phyloP scores from a whole-genome alignment of 257 asterid genomes.

The Solanum etuberosum region DNA sequence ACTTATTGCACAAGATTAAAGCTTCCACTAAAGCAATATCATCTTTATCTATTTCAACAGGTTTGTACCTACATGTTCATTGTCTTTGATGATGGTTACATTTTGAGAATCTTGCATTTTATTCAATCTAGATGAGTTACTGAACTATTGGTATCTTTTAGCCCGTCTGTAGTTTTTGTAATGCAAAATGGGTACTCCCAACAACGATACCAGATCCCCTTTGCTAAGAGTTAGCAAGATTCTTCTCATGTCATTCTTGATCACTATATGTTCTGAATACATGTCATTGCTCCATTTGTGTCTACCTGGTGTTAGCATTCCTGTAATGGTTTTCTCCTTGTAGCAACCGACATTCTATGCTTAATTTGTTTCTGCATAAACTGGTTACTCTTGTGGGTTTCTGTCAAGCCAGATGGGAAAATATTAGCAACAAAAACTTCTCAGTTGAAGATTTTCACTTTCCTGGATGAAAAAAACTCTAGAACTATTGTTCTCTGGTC shows the following conservation, averaged over 20 bases:
- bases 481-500: slow-evolving; percentile 1
- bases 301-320: neutral
- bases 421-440: slow-evolving; percentile 66
- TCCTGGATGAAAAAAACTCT: slow-evolving; percentile 54
- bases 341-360: neutral
- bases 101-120: neutral
- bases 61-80: neutral
- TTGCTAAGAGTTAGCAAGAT: neutral
- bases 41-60: too few relatives aligned
- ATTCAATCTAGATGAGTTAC: neutral
- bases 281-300: neutral
- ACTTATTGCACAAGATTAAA: too few relatives aligned
- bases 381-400: neutral
- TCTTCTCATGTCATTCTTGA: neutral
- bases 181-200: neutral
- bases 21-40: too few relatives aligned
- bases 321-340: neutral
- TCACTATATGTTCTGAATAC: neutral
- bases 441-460: slow-evolving; percentile 60
- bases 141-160: neutral
- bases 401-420: slow-evolving; percentile 53
- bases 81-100: neutral
- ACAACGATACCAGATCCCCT: neutral
- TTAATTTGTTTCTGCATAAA: neutral
- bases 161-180: neutral